phyloP scores from a whole-genome alignment of 2,329 filamentous ascomycete genomes.

The Cephalotrichum gorgonifer region DNA sequence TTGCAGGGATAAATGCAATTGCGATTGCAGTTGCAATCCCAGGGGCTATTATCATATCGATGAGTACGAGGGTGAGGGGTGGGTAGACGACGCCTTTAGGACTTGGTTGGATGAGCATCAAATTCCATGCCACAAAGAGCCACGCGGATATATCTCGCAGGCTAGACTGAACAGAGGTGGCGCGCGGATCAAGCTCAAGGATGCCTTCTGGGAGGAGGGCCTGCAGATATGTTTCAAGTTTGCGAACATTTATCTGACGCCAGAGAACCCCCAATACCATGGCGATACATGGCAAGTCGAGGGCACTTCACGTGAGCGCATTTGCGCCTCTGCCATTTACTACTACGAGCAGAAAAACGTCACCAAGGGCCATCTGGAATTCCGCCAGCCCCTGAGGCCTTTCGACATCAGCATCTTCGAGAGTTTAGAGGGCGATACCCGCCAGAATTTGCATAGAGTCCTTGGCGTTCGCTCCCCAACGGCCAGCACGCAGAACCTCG shows the following conservation, averaged over 20 bases:
- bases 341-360: conserved; percentile 53
- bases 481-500: conserved; percentile 23
- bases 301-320: conserved; percentile 51
- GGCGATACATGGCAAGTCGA: conserved; percentile 47
- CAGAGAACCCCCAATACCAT: conserved; percentile 41
- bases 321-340: conserved; percentile 53
- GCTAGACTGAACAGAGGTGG: background rate
- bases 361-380: conserved; percentile 36
- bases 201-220: conserved; percentile 10
- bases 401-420: too few relatives aligned
- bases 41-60: too few relatives aligned
- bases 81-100: conserved; percentile 9
- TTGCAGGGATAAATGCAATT: too few relatives aligned
- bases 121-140: conserved; percentile 11
- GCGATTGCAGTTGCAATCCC: too few relatives aligned
- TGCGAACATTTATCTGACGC: conserved; percentile 48
- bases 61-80: conserved; percentile 8
- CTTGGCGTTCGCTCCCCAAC: too few relatives aligned
- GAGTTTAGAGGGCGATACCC: too few relatives aligned
- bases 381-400: conserved; percentile 35
- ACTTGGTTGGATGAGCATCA: conserved; percentile 2
- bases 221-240: conserved; percentile 57
- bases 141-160: conserved; percentile 10
- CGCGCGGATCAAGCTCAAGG: background rate
- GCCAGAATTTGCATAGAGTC: too few relatives aligned